A percentile compares a stretch with the other conserved stretches of the same genome.
phyloP scores from a whole-genome alignment of 257 asterid genomes.

The Linderniella brevidens region DNA sequence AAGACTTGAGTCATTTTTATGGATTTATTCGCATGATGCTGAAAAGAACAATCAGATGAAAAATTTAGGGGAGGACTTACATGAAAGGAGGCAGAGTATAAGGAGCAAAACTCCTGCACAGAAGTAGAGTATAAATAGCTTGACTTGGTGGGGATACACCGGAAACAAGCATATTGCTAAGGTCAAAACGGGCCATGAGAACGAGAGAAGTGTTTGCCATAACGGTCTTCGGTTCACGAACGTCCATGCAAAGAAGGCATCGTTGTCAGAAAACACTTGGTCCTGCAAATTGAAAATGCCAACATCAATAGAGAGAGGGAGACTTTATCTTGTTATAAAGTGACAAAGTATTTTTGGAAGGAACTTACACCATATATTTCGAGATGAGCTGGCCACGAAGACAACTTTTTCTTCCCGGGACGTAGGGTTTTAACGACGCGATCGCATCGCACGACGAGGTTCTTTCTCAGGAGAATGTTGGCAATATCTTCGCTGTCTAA shows the following conservation, averaged over 20 bases:
- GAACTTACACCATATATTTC: slow-evolving; percentile 72
- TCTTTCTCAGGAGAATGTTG: slow-evolving; percentile 58
- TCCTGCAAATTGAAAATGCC: slow-evolving; percentile 50
- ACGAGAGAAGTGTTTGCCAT: slow-evolving; percentile 98
- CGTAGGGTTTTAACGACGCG: slow-evolving; percentile 91
- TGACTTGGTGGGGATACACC: slow-evolving; percentile 90
- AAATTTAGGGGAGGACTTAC: slow-evolving; percentile 28
- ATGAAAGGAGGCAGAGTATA: slow-evolving; percentile 58
- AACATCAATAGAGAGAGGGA: no score
- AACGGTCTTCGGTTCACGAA: slow-evolving; percentile 81
- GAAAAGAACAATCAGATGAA: no score
- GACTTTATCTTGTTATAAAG: no score
- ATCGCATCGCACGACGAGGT: slow-evolving; percentile 82
- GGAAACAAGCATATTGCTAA: slow-evolving; percentile 97
- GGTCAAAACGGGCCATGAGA: slow-evolving; percentile 95
- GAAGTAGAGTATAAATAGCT: slow-evolving; percentile 76
- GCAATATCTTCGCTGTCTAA: slow-evolving; percentile 72
- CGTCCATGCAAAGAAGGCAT: slow-evolving; percentile 95
- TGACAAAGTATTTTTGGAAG: slow-evolving; percentile 5
- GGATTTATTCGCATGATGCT: neutral
- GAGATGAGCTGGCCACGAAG: slow-evolving; percentile 97
- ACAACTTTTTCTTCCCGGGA: slow-evolving; percentile 85
- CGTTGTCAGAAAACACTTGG: slow-evolving; percentile 80
- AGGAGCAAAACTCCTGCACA: slow-evolving; percentile 92
- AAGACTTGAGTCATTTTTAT: no score